Conservation (phyloP, 352 stramenopile genomes). For the Phytophthora lateralis region DNA sequence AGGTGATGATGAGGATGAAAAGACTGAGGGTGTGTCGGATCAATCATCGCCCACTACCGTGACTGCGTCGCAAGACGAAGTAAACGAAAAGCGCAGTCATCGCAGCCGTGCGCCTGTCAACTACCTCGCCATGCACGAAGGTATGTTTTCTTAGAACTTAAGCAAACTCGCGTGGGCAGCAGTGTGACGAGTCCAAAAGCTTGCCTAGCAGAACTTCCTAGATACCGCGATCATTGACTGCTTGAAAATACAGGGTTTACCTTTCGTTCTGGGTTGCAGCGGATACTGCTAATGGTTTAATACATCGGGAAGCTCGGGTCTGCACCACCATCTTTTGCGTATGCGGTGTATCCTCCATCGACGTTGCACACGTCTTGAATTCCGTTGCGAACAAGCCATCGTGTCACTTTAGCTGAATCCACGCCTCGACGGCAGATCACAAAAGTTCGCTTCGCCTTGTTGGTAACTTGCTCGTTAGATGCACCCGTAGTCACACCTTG, state of each 20-base stretch:
- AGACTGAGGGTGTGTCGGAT: constrained; percentile 15
- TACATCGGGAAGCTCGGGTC: constrained; percentile 80
- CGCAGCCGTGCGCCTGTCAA: constrained; percentile 45
- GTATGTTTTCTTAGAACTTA: constrained; percentile 29
- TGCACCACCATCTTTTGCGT: constrained; percentile 40
- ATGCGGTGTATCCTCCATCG: constrained; percentile 74
- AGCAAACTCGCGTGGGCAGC: neutral
- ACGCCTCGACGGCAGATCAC: constrained; percentile 86
- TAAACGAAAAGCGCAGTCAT: constrained; percentile 22
- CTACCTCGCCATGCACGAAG: constrained; percentile 74
- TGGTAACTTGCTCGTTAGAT: neutral
- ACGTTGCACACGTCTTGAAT: constrained; percentile 60
- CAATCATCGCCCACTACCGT: constrained; percentile 32
- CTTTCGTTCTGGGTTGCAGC: constrained; percentile 1
- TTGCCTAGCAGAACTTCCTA: constrained; percentile 24
- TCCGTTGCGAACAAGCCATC: constrained; percentile 57
- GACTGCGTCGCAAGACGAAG: constrained; percentile 24
- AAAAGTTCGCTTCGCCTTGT: constrained; percentile 24
- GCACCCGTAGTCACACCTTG: constrained; percentile 2
- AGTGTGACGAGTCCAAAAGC: constrained; percentile 9
- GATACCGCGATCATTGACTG: constrained; percentile 29
- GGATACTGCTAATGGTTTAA: constrained; percentile 25
- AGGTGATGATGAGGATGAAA: constrained; percentile 13
- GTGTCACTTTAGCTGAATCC: constrained; percentile 64
- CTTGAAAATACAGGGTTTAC: constrained; percentile 27